Base-by-base conservation (phyloP, 2,329 filamentous ascomycete genomes). In the Talaromyces marneffei region DNA sequence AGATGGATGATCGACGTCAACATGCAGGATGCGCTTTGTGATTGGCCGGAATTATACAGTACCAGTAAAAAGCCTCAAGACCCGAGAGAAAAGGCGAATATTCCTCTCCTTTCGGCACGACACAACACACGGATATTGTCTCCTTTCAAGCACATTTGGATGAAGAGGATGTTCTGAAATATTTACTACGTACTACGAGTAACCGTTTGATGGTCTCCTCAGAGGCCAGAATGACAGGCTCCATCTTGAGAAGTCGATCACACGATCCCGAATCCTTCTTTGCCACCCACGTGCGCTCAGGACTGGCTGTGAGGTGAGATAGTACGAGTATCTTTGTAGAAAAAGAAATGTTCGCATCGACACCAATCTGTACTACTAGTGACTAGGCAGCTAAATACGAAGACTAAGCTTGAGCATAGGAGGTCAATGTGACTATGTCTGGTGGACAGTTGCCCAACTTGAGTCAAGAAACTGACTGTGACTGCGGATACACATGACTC, bases 171-270 rank as follows among this genome's bases (percentile, higher is more conserved):
- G 20, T 44, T 37, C 35, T 37, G n/a, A n/a, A n/a, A n/a, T n/a
- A n/a, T n/a, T n/a, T n/a, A n/a, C n/a, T n/a, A n/a, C n/a, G n/a
- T n/a, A n/a, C n/a, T n/a, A n/a, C n/a, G n/a, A n/a, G n/a, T n/a
- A n/a, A n/a, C n/a, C n/a, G n/a, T n/a, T n/a, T n/a, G n/a, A 12
- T 20, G 48, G 23, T 42, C 18, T 10, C 16, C 8, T 46, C 12
- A 9, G 10, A 40, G n/a, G 14, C 18, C 3, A 50, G 27, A 20
- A 29, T 52, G 48, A 35, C 48, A 33, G 48, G n/a, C 29, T 20
- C 48, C 48, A 23, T 52, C 48, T 52, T n/a, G 48, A 33, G 48
- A 33, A 52, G 29, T 18, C 48, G 42, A 39, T 58, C 56, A 58
- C 56, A 50, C 56, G 56, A 58, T 50, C 27, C n/a, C 39, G 23